Percentiles rank a stretch among this genome's conserved stretches.
Conservation (phyloP, 176 grass and related monocot genomes). For the Oryza meridionalis region DNA sequence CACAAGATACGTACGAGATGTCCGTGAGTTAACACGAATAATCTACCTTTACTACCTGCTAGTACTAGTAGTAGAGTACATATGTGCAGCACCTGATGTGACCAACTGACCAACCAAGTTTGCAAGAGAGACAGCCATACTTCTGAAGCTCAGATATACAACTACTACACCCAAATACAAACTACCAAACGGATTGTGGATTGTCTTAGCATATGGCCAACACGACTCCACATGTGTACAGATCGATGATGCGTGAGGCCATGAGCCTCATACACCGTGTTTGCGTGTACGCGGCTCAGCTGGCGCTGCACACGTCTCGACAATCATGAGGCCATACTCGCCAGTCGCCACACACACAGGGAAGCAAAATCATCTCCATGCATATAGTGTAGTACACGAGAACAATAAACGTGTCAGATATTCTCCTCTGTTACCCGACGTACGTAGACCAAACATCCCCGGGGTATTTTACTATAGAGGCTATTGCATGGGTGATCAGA, state of each 20-base stretch:
- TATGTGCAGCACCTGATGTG: not conserved
- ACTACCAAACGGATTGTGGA: not conserved
- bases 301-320: constrained; percentile 1
- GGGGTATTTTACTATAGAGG: not conserved
- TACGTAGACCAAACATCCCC: not conserved
- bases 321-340: not conserved
- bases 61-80: not conserved
- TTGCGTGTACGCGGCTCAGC: not conserved
- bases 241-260: not conserved
- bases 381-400: not conserved
- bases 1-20: not conserved
- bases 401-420: constrained; percentile 39
- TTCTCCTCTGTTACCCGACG: constrained; percentile 12
- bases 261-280: too few relatives aligned
- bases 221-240: not conserved
- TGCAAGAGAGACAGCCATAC: not conserved
- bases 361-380: constrained; percentile 25
- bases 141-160: not conserved
- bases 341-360: not conserved
- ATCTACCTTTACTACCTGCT: not conserved
- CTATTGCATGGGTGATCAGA: not conserved
- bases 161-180: not conserved
- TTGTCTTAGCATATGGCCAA: not conserved
- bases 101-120: not conserved
- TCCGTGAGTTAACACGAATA: not conserved